phyloP scores from a whole-genome alignment of 2,329 filamentous ascomycete species.

The Aspergillus glaucus region DNA sequence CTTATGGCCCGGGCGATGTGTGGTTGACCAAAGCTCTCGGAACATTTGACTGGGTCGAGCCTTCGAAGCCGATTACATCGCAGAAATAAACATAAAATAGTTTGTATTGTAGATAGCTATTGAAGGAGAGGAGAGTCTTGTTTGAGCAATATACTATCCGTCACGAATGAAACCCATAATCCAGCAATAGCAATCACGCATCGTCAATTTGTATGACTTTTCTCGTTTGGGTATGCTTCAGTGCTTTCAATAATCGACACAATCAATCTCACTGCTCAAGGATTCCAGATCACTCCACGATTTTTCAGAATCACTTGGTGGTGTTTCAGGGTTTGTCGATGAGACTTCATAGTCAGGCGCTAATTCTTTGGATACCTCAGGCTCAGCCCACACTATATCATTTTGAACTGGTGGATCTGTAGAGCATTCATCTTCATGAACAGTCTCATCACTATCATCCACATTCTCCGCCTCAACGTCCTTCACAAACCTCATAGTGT shows the following conservation, averaged over 20 bases:
- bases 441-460: background rate
- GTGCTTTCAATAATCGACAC: too few species aligned
- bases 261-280: too few species aligned
- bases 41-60: slow-evolving; percentile 4
- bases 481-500: background rate
- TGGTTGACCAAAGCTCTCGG: slow-evolving; percentile 5
- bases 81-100: background rate
- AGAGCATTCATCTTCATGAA: background rate
- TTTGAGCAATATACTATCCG: background rate
- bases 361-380: too few species aligned
- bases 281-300: too few species aligned
- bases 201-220: too few species aligned
- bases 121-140: background rate
- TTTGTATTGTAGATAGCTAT: background rate
- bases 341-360: too few species aligned
- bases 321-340: too few species aligned
- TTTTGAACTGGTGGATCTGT: background rate
- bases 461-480: background rate
- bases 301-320: too few species aligned
- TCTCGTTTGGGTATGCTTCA: too few species aligned
- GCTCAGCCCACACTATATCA: too few species aligned
- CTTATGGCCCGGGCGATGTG: background rate
- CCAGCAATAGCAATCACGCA: too few species aligned
- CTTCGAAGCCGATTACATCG: background rate
- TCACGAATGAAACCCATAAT: too few species aligned